Conservation (phyloP, 306 rosid genomes). For the Acacia crassicarpa region DNA sequence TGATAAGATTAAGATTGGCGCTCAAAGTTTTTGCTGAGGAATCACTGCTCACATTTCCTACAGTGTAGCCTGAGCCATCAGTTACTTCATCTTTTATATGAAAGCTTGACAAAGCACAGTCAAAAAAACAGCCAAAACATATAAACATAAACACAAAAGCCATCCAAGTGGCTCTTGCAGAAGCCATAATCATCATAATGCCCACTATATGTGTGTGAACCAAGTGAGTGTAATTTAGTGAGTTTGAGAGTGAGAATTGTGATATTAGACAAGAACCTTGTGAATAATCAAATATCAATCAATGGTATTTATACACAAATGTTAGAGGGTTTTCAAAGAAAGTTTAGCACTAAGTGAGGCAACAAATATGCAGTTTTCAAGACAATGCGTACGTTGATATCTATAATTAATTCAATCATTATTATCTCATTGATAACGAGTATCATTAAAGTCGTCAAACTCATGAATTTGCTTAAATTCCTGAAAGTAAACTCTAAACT, state of each 20-base stretch:
- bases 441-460: too few relatives aligned
- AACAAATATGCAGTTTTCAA: too few relatives aligned
- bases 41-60: conserved; percentile 34
- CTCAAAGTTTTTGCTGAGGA: conserved; percentile 36
- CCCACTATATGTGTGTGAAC: neutral
- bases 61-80: conserved; percentile 62
- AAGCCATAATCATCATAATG: neutral
- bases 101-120: neutral
- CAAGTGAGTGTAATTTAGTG: neutral
- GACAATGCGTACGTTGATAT: too few relatives aligned
- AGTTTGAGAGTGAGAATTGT: neutral
- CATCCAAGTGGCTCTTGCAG: neutral
- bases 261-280: neutral
- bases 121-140: too few relatives aligned
- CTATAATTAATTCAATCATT: too few relatives aligned
- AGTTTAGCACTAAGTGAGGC: too few relatives aligned
- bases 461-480: too few relatives aligned
- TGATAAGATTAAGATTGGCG: conserved; percentile 61
- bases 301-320: too few relatives aligned
- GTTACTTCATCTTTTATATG: neutral
- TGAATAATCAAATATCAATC: too few relatives aligned
- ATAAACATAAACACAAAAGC: neutral
- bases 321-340: too few relatives aligned
- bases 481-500: too few relatives aligned
- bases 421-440: too few relatives aligned